Base-by-base conservation (phyloP, 768 basidiomycete species). In the Hericium coralloides region DNA sequence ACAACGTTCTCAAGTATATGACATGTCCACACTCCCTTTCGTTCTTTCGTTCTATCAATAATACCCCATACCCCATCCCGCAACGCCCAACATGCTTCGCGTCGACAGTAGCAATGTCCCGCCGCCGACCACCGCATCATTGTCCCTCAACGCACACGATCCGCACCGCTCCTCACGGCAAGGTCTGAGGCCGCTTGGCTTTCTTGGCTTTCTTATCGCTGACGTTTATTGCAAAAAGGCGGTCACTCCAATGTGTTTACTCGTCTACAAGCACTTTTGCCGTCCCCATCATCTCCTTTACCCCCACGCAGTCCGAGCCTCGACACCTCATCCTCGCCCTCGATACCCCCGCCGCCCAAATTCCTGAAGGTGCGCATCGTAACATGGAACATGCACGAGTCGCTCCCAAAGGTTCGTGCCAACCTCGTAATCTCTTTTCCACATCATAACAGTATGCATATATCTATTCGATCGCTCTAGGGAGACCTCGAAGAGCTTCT, bases 371-470 rank as follows among this genome's bases (percentile, higher is more conserved):
- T 89, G 39, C 73, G 83, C 45, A 80, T 90, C 49, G 53, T 89
- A 37, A 86, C 85, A 38, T 92, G 89, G 89, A 92, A 91, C 61
- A 92, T 92, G 89, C 85, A 91, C 60, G 87, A 90, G 60, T 84
- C 84, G 0, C 65, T 90, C 5, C 89, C 89, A 31, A 90, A 87
- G 78, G 87, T 83, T 26, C 7, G 43, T 9, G 18, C 6, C 31
- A 31, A 31, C 10, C 2, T 31, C 31, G 31, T 6, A 31, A 9
- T 31, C 8, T 31, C 8, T 2, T 9, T 2, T 8, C 31, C 31
- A 31, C 25, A 6, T 31, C 31, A 31, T 31, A 31, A 31, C 31
- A 31, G 31, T 31, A 31, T 22, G 26, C 9, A 26, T 38, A 15
- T 10, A 15, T 38, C 23, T 5, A 12, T 22, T n/a, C 31, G 14